Conservation (phyloP, 805 yeast species). For the Tetrapisispora namnaoensis region DNA sequence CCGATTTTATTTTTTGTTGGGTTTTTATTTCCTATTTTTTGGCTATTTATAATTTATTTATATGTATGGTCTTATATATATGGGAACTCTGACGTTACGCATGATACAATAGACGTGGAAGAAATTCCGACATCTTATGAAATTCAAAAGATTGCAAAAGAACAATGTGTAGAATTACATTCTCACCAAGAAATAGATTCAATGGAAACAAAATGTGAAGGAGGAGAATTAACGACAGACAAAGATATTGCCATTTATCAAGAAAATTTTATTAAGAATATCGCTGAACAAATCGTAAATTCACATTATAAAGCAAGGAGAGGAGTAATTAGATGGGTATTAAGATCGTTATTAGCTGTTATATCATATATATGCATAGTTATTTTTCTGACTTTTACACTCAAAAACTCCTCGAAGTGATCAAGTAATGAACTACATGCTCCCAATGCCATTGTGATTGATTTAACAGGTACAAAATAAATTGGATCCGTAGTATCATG, state of each 20-base stretch:
- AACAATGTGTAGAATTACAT: background rate
- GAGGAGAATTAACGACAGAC: background rate
- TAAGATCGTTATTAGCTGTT: constrained; percentile 3
- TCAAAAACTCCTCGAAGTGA: background rate
- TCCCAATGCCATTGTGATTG: too few species aligned
- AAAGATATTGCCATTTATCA: constrained; percentile 1
- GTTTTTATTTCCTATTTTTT: constrained; percentile 16
- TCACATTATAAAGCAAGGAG: constrained; percentile 12
- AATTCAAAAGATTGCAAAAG: constrained; percentile 2
- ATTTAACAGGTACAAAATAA: too few species aligned
- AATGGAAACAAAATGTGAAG: background rate
- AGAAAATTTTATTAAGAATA: constrained; percentile 5
- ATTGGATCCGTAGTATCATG: too few species aligned
- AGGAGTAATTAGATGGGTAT: constrained; percentile 11
- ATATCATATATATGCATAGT: background rate
- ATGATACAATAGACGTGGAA: constrained; percentile 13
- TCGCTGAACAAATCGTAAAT: constrained; percentile 10
- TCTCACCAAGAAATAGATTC: background rate
- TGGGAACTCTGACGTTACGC: constrained; percentile 16
- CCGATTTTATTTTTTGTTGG: constrained; percentile 17
- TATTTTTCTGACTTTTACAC: background rate
- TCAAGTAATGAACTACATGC: background rate
- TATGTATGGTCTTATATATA: constrained; percentile 15
- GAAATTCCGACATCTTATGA: constrained; percentile 25
- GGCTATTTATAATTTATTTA: constrained; percentile 12